These are phyloP conservation scores for Prunus salicina DNA, from an alignment of 306 rosid species.

Conservation along the genomic window DNA sequence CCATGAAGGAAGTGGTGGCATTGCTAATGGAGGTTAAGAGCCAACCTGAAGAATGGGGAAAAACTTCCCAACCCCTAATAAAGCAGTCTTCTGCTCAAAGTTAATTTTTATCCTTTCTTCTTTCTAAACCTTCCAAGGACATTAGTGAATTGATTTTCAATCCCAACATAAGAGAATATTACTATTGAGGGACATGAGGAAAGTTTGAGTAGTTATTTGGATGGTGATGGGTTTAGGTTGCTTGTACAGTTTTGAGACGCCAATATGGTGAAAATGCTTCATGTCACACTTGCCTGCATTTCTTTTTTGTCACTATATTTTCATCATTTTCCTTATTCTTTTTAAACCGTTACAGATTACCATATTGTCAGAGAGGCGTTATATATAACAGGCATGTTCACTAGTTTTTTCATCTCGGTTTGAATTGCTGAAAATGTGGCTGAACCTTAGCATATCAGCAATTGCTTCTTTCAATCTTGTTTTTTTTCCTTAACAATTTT, in stretches of 20 bases:
- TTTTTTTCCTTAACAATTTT: no score
- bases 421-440: no score
- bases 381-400: no score
- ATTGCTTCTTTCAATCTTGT: no score
- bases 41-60: constrained; percentile 83
- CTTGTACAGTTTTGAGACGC: constrained; percentile 66
- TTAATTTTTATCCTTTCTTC: constrained; percentile 15
- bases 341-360: no score
- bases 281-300: background rate
- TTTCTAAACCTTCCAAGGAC: constrained; percentile 28
- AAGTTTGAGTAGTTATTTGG: constrained; percentile 7
- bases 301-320: background rate
- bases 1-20: constrained; percentile 98
- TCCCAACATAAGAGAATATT: constrained; percentile 23
- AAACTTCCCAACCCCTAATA: constrained; percentile 92
- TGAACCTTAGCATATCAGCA: no score
- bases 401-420: no score
- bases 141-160: constrained; percentile 35
- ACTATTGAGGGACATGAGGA: constrained; percentile 26
- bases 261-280: constrained; percentile 24
- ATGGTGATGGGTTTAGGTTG: constrained; percentile 22
- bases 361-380: no score
- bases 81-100: constrained; percentile 78
- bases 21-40: constrained; percentile 85
- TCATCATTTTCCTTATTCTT: background rate